phyloP scores from a whole-genome alignment of 1,284 basidiomycete species.

The Exsudoporus floridanus region DNA sequence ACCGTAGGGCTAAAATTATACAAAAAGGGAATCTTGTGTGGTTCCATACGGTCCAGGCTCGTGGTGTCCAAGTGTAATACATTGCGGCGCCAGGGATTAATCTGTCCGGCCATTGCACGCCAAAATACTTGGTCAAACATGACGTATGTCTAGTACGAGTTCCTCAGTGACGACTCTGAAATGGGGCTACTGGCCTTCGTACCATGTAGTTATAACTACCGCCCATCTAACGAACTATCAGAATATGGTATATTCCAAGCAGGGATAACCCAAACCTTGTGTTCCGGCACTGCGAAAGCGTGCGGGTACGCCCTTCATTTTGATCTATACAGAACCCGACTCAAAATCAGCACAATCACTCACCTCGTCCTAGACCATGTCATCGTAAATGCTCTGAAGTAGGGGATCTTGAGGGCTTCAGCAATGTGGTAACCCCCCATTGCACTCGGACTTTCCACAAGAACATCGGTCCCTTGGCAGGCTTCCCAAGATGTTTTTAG shows the following conservation, averaged over 20 bases:
- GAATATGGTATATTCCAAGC: constrained; percentile 5
- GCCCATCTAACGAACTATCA: constrained; percentile 66
- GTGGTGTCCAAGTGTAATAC: constrained; percentile 78
- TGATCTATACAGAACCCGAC: constrained; percentile 2
- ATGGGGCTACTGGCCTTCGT: constrained; percentile 18
- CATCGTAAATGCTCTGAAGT: constrained; percentile 91
- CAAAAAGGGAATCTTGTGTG: constrained; percentile 94
- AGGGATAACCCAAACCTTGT: constrained; percentile 52
- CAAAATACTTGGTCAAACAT: constrained; percentile 99
- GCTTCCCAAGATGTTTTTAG: constrained; percentile 93
- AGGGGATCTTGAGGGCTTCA: constrained; percentile 90
- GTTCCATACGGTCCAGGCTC: constrained; percentile 89
- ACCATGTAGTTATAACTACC: constrained; percentile 98
- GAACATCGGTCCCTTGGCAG: constrained; percentile 90
- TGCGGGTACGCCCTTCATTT: constrained; percentile 85
- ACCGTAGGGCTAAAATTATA: constrained; percentile 94
- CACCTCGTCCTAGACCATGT: constrained; percentile 77
- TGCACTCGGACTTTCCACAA: constrained; percentile 93
- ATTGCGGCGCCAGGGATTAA: constrained; percentile 91
- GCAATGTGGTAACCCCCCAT: constrained; percentile 99
- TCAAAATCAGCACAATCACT: background rate
- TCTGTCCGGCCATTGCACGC: constrained; percentile 89
- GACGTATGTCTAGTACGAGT: constrained; percentile 65
- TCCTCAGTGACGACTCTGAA: constrained; percentile 3
- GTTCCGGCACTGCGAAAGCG: constrained; percentile 95